Conservation (phyloP, 352 stramenopile genomes). For the Phytophthora crassamura region DNA sequence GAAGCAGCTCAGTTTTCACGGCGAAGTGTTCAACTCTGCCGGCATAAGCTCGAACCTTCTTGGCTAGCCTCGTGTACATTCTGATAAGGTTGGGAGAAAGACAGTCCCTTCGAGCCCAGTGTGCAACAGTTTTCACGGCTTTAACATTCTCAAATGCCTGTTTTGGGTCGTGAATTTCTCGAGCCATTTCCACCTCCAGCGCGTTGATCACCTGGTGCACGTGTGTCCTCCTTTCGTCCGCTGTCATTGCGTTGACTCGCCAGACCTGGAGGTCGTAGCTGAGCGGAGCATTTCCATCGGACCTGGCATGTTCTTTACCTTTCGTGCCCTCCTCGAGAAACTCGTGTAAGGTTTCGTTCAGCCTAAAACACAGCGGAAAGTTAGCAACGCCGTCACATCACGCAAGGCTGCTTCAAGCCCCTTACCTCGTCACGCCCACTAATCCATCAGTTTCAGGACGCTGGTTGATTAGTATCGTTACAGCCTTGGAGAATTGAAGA, state of each 20-base stretch:
- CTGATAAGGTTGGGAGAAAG: too few relatives aligned
- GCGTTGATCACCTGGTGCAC: constrained; percentile 1
- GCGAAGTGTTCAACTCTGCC: too few relatives aligned
- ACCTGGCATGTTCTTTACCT: background rate
- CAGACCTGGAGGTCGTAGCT: constrained; percentile 8
- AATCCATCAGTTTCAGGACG: background rate
- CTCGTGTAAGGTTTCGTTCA: too few relatives aligned
- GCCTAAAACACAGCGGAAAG: background rate
- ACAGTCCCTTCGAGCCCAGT: constrained; percentile 3
- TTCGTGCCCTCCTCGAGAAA: too few relatives aligned
- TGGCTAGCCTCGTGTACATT: too few relatives aligned
- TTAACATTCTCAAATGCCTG: background rate
- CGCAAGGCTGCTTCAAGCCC: too few relatives aligned
- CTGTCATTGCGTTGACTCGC: constrained; percentile 2
- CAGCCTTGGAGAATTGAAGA: background rate
- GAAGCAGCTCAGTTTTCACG: too few relatives aligned
- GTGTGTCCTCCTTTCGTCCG: constrained; percentile 3
- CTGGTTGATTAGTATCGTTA: background rate
- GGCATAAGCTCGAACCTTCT: too few relatives aligned
- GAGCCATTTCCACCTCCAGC: constrained; percentile 5
- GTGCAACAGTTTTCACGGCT: constrained; percentile 2
- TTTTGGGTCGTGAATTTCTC: background rate
- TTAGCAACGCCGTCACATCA: background rate
- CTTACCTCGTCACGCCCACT: constrained; percentile 1
- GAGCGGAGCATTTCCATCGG: background rate